phyloP scores from a whole-genome alignment of 169 alveolate species.

The Fabrea salina region DNA sequence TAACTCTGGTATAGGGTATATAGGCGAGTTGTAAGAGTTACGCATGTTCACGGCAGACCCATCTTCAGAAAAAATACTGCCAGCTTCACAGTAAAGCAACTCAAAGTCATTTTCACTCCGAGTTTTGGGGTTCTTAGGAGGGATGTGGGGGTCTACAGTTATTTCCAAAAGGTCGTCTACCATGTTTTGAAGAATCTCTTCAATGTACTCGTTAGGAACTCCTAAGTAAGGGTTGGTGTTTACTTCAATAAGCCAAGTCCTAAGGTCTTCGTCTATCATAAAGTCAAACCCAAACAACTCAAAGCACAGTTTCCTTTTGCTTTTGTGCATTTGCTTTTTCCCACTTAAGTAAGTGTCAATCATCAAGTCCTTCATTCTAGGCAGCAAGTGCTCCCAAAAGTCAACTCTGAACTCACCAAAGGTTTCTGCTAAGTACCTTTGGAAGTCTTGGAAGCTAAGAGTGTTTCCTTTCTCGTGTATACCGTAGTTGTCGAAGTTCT shows the following conservation, averaged over 20 bases:
- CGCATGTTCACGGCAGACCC: constrained; percentile 34
- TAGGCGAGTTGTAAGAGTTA: constrained; percentile 15
- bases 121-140: constrained; percentile 38
- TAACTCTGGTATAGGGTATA: constrained; percentile 48
- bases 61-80: constrained; percentile 6
- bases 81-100: constrained; percentile 43
- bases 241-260: constrained; percentile 84
- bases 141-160: constrained; percentile 50
- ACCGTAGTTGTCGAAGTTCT: constrained; percentile 62
- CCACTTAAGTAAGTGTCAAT: constrained; percentile 49
- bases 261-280: constrained; percentile 82
- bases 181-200: constrained; percentile 57
- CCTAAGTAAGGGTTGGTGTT: constrained; percentile 82
- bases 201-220: constrained; percentile 57
- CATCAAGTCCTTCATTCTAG: constrained; percentile 68
- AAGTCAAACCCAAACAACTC: constrained; percentile 87
- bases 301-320: constrained; percentile 62
- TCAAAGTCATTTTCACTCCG: constrained; percentile 47
- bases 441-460: constrained; percentile 57
- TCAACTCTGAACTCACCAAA: constrained; percentile 52
- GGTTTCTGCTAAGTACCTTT: constrained; percentile 58
- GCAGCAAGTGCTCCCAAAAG: constrained; percentile 51
- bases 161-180: constrained; percentile 52
- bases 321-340: constrained; percentile 56
- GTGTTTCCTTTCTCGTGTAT: constrained; percentile 77